Conservation (phyloP, 371 early-diverging fungal genomes). For the Dichotomocladium elegans region DNA sequence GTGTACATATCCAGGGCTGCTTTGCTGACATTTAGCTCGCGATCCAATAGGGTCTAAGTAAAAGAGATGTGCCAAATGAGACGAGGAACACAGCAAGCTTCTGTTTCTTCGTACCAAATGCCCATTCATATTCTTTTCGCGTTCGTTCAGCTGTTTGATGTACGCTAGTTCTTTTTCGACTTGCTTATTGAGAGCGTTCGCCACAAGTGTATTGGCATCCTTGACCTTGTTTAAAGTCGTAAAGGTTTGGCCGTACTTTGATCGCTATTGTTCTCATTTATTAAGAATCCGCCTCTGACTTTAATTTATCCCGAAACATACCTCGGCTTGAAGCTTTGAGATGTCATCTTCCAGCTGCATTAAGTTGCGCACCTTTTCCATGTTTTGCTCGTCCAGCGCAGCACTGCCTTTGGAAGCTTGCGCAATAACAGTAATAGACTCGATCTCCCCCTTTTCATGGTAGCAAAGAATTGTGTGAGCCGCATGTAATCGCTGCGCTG, state of each 20-base stretch:
- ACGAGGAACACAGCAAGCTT: too few species aligned
- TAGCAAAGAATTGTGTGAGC: not conserved
- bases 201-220: constrained; percentile 60
- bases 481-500: not conserved
- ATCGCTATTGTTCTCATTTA: constrained; percentile 30
- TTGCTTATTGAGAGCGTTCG: constrained; percentile 67
- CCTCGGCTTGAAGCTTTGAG: constrained; percentile 66
- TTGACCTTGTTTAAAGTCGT: constrained; percentile 64
- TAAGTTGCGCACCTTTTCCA: constrained; percentile 70
- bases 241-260: constrained; percentile 73
- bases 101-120: constrained; percentile 2
- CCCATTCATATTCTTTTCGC: constrained; percentile 7
- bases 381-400: constrained; percentile 78
- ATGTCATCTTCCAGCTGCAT: constrained; percentile 77
- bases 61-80: not conserved
- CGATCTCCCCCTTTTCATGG: constrained; percentile 49
- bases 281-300: not conserved
- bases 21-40: constrained; percentile 42
- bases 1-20: constrained; percentile 47
- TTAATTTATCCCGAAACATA: constrained; percentile 1
- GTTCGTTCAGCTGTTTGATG: constrained; percentile 31
- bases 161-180: constrained; percentile 81
- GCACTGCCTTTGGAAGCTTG: constrained; percentile 71
- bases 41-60: constrained; percentile 32
- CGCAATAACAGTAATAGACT: constrained; percentile 74